Base-by-base conservation (phyloP, 805 yeast genomes). In the Kodamaea fukazawae region DNA sequence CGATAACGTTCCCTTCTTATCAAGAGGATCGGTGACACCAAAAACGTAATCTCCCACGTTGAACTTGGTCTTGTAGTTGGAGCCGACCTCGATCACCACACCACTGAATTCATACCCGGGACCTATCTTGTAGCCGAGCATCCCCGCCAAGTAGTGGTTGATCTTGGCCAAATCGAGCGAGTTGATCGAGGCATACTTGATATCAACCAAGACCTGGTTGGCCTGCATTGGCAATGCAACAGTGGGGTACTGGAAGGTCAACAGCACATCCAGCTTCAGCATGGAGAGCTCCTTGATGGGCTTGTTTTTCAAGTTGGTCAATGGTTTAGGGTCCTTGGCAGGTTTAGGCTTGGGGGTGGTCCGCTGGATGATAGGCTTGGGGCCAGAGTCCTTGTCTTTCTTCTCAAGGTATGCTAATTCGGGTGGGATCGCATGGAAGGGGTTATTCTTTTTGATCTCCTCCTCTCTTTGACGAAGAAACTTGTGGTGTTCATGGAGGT, bases 51-150 rank as follows among this genome's bases (percentile, higher is more conserved):
- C 85, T 28, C 90, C 91, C 16, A 65, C 75, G 7, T 58, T 59
- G 50, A 55, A 81, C 17, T 46, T 43, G 4, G 45, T 46, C 14
- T 51, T 53, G 25, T 66, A 50, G n/a, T 64, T 62, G 9, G 58
- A 53, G 7, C 91, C 91, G 14, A 80, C 77, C 20, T 72, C 71
- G 3, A 68, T 66, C 20, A 85, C 63, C 4, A 62, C 61, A 15
- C 95, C 95, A 16, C 79, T 64, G 56, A 75, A 85, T 47, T 83
- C 90, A 49, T 83, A 75, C 1, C 93, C 93, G 20, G 82, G 57
- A 6, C 90, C 89, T 7, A 69, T 54, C 47, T 78, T 73, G 42
- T 73, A 76, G 29, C 78, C 75, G 28, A 76, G 72, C 38, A 77
- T 58, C 45, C 79, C 76, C 17, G 70, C 58, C 12, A 69, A 54